Evolutionary conservation across 2,329 filamentous ascomycete genomes (phyloP), one percentile per base, ranked within the genome.

Genomic region (Ophiobolus disseminans): DNA sequence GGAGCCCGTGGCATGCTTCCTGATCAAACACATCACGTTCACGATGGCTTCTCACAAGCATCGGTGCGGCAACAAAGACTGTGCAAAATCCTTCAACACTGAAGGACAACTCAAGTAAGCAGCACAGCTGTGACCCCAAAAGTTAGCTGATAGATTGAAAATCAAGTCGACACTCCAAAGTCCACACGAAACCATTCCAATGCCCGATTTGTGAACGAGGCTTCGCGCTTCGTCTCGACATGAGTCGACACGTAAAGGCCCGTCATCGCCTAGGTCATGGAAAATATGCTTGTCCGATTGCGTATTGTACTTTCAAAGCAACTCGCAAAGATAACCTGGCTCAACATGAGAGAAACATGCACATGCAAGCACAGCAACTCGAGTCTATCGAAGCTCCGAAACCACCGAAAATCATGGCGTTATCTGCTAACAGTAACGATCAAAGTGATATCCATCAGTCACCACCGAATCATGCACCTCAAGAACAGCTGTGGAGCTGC

Each of bases 111-210:
- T 28, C 9, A 28, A 28, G 25, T 28, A 28, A n/a, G 25, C n/a
- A n/a, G n/a, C n/a, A n/a, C n/a, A n/a, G n/a, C n/a, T n/a, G n/a
- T n/a, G n/a, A n/a, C n/a, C n/a, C n/a, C n/a, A n/a, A n/a, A 28
- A 9, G 10, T n/a, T n/a, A 5, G 23, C 46, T 43, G 6, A 43
- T 10, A 6, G 5, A 20, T 0, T 1, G 9, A n/a, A 5, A 10
- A n/a, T 5, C 7, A 2, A 58, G 55, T 31, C 42, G 43, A 20
- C 55, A 58, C 11, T 9, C 17, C 2, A 56, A 46, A 2, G 57
- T 50, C 2, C 53, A 58, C 13, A 37, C 42, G 0, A 58, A 48
- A 17, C 55, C 53, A 2, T 40, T 22, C 8, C 8, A 1, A 3
- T 58, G 55, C 14, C 8, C 40, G 2, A n/a, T 8, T 0, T 54